Evolutionary conservation across 2,329 filamentous ascomycete species (phyloP), one percentile per base, ranked within the genome.

Genomic region (Mariannaea elegans): DNA sequence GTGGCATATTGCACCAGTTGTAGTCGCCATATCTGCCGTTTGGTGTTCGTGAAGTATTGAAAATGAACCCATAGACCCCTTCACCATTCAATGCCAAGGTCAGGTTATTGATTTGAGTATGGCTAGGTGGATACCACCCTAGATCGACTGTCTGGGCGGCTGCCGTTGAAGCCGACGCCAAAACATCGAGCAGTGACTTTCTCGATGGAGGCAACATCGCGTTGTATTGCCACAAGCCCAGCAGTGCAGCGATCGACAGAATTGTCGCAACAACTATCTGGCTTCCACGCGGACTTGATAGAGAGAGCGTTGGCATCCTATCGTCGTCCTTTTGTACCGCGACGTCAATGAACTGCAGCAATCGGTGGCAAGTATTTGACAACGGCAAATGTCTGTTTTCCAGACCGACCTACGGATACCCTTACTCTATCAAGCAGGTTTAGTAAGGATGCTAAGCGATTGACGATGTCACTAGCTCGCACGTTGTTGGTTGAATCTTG

Each of bases 1-100:
- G 92, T 1, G 92, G 92, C 91, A 95, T 95, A 71, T 95, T 94
- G 76, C 92, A 95, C 83, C 84, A 94, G 74, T 94, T 93, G 76
- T 94, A 94, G 1, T 78, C 82, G 6, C 87, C 86, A 75, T 91
- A 89, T 34, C 79, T 66, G 1, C 75, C 71, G 53, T 81, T 77
- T 0, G 90, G 85, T 0, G 85, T 84, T 2, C 77, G 65, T 1
- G 90, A 92, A 31, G 84, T 82, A 70, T 92, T 87, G 77, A 89
- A 95, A 16, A 91, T 82, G 72, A 93, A 94, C 2, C 90, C 91
- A 73, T 92, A 89, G 0, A 88, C 83, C 1, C 90, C 91, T 2
- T 81, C 78, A 7, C 82, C 81, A 57, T 82, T 80, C 48, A 93
- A 72, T 0, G 85, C 87, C 5, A 77, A 73, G 1, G 78, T 77